phyloP scores from a whole-genome alignment of 345 rosid genomes.

The Eucalyptus shirleyi region DNA sequence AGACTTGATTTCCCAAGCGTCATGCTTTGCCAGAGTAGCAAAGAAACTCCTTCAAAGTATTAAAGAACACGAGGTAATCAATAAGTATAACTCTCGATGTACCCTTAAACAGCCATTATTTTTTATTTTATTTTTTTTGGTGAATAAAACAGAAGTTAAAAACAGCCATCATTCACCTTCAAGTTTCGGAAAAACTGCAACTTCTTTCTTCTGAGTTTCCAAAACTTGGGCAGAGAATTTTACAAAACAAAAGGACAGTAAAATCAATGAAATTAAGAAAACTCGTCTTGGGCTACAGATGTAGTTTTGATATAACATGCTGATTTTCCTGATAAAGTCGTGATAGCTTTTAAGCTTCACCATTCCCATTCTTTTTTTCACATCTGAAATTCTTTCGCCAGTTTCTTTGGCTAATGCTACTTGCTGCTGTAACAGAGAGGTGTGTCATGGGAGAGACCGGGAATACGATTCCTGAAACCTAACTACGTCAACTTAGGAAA shows the following conservation, averaged over 20 bases:
- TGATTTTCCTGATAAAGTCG: background rate
- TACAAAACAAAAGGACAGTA: background rate
- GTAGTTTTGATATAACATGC: background rate
- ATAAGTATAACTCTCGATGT: background rate
- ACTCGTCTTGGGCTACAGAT: background rate
- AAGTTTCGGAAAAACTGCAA: background rate
- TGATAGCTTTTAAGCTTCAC: background rate
- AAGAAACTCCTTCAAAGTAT: constrained; percentile 25
- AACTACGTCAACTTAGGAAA: constrained; percentile 2
- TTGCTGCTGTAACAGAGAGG: constrained; percentile 24
- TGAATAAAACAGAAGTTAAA: too few relatives aligned
- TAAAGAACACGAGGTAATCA: constrained; percentile 26
- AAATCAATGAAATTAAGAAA: background rate
- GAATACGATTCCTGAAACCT: constrained; percentile 15
- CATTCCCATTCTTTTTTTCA: background rate
- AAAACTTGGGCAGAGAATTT: background rate
- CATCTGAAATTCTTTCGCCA: background rate
- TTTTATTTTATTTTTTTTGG: too few relatives aligned
- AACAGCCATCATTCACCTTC: background rate
- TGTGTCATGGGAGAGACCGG: constrained; percentile 48
- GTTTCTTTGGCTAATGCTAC: background rate
- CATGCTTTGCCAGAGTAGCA: constrained; percentile 20
- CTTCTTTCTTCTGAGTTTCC: background rate
- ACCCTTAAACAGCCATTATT: background rate
- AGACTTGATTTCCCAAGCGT: constrained; percentile 24